phyloP scores from a whole-genome alignment of 169 alveolate species.

The Cryptosporidium muris region DNA sequence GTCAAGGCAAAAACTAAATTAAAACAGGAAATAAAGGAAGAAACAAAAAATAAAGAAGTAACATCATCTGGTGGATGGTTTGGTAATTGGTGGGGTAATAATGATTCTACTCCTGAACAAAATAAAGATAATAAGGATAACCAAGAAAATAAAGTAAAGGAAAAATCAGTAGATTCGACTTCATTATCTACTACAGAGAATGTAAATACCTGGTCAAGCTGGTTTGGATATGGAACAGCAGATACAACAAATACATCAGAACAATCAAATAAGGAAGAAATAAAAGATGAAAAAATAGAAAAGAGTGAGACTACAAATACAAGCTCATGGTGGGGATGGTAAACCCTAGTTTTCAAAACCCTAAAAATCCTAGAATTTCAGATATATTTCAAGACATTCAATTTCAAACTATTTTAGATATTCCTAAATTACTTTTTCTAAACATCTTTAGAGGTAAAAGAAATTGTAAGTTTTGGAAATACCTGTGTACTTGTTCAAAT shows the following conservation, averaged over 20 bases:
- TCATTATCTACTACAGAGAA: background rate
- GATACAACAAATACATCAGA: constrained; percentile 1
- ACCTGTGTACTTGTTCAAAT: too few species aligned
- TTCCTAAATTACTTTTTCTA: too few species aligned
- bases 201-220: constrained; percentile 10
- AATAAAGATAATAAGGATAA: background rate
- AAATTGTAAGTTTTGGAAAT: too few species aligned
- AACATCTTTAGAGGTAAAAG: too few species aligned
- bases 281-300: background rate
- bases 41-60: constrained; percentile 4
- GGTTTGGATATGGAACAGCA: constrained; percentile 46
- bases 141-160: background rate
- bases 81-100: constrained; percentile 13
- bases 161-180: background rate
- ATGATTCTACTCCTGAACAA: background rate
- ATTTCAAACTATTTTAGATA: too few species aligned
- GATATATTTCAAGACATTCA: too few species aligned
- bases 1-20: background rate
- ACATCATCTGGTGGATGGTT: constrained; percentile 62
- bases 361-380: background rate
- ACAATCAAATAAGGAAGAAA: background rate
- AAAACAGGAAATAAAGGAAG: constrained; percentile 12
- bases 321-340: constrained; percentile 72
- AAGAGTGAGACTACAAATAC: constrained; percentile 25
- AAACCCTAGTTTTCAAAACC: background rate